Percentiles rank a stretch among this genome's conserved stretches.
These are phyloP conservation scores for Cyberlindnera maclurae DNA, from an alignment of 805 yeast genomes.

Conservation along the genomic window DNA sequence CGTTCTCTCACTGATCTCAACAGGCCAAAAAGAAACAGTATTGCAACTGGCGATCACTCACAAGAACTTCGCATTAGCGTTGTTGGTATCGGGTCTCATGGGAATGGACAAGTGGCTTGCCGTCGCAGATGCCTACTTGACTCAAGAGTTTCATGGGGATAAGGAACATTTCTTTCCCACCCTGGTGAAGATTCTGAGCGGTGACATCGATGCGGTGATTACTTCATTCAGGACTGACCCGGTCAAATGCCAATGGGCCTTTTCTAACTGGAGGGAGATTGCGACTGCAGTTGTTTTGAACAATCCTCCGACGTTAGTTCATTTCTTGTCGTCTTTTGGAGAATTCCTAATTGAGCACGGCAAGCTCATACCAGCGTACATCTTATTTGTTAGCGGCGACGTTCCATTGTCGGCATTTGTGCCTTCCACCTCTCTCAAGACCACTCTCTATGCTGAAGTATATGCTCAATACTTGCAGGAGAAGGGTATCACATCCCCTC, in stretches of 20 bases:
- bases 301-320: constrained; percentile 24
- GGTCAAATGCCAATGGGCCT: constrained; percentile 41
- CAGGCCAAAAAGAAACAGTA: constrained; percentile 67
- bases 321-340: constrained; percentile 47
- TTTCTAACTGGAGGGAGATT: constrained; percentile 44
- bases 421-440: constrained; percentile 9
- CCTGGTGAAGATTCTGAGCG: constrained; percentile 57
- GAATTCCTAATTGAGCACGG: constrained; percentile 34
- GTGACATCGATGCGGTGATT: constrained; percentile 49
- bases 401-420: constrained; percentile 31
- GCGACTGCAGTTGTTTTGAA: constrained; percentile 34
- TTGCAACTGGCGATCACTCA: constrained; percentile 51
- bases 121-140: constrained; percentile 52
- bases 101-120: constrained; percentile 55
- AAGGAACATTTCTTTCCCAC: constrained; percentile 41
- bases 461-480: constrained; percentile 16
- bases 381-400: constrained; percentile 41
- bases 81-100: constrained; percentile 59
- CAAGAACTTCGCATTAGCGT: constrained; percentile 71
- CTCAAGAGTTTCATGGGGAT: constrained; percentile 37
- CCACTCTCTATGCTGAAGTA: constrained; percentile 28
- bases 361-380: constrained; percentile 31
- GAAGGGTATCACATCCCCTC: constrained; percentile 30
- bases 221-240: constrained; percentile 36
- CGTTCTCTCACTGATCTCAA: constrained; percentile 51